Evolutionary conservation across 441 rosid species (phyloP), one percentile per base, ranked within the genome.

Genomic region (Erodium trifolium): DNA sequence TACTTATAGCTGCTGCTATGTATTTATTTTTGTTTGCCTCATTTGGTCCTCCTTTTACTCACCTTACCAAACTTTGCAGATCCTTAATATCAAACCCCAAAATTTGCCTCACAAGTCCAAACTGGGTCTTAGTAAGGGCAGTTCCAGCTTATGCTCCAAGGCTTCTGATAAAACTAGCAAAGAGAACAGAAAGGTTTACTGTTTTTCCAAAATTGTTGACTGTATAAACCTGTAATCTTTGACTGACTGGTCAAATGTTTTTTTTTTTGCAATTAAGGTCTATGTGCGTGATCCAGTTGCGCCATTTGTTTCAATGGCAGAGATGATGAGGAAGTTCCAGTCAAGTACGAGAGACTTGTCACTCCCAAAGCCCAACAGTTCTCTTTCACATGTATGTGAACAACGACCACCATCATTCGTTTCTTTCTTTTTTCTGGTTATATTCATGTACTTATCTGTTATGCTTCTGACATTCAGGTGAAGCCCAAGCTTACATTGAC

Each of bases 231-330:
- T 27, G 34, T 1, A 14, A 3, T 18, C 0, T 12, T 11, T 66
- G 68, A 71, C 65, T 53, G 64, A 60, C 29, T 67, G 5, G 70
- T 60, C 34, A 37, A 37, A 37, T 37, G 41, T 37, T 37, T 37
- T n/a, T n/a, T n/a, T n/a, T n/a, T n/a, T 18, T 37, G 69, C 67
- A 64, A 51, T n/a, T 73, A 75, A 94, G 99, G 80, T 95, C 70
- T 95, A 92, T 71, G 83, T 81, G 19, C 87, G 98, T 65, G 92
- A 92, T 65, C 71, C 70, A 51, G 76, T 73, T 23, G 73, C 72
- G 71, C 96, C 92, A 23, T 95, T 95, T 71, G 76, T 92, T 79
- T 90, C 99, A 72, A 86, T 80, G 77, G 98, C 98, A 64, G 98
- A 92, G 75, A 77, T 92, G 93, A 82, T 89, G 82, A 90, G 78